Evolutionary conservation across 768 basidiomycete species (phyloP).

Genomic region (Calocybe indica): DNA sequence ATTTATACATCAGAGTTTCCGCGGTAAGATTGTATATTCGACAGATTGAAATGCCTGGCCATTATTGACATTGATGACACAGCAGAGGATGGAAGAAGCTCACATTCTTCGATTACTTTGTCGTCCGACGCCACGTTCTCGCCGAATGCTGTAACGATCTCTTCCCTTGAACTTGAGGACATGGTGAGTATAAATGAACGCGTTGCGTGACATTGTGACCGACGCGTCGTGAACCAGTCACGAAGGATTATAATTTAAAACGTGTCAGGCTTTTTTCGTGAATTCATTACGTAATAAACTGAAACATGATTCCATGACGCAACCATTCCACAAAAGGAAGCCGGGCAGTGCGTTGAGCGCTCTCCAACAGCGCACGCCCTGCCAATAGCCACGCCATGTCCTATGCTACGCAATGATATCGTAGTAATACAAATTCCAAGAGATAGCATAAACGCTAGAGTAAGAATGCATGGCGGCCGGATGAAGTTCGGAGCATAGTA

Average conservation of each 20-base stretch:
- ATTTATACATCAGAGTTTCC: slow-evolving; percentile 56
- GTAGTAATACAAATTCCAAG: slow-evolving; percentile 33
- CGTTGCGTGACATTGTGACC: neutral
- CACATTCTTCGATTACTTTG: slow-evolving; percentile 49
- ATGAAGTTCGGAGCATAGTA: slow-evolving; percentile 1
- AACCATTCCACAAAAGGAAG: too few species aligned
- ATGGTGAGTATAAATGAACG: slow-evolving; percentile 9
- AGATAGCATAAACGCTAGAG: slow-evolving; percentile 21
- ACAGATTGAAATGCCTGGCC: slow-evolving; percentile 60
- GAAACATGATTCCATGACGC: too few species aligned
- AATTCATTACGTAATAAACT: too few species aligned
- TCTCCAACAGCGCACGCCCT: slow-evolving; percentile 7
- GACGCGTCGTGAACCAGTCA: slow-evolving; percentile 5
- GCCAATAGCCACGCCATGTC: slow-evolving; percentile 10
- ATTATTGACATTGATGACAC: neutral
- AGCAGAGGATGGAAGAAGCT: slow-evolving; percentile 1
- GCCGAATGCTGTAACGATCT: slow-evolving; percentile 21
- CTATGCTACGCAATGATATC: slow-evolving; percentile 16
- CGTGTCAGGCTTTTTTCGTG: neutral
- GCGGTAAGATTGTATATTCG: slow-evolving; percentile 51
- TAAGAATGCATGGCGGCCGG: neutral
- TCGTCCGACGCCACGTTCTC: slow-evolving; percentile 29
- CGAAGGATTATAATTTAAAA: neutral
- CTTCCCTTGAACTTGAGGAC: slow-evolving; percentile 13
- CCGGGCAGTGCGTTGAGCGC: too few species aligned